These are phyloP conservation scores for Diaporthe ampelina DNA, from an alignment of 2,329 filamentous ascomycete species.

Conservation along the genomic window DNA sequence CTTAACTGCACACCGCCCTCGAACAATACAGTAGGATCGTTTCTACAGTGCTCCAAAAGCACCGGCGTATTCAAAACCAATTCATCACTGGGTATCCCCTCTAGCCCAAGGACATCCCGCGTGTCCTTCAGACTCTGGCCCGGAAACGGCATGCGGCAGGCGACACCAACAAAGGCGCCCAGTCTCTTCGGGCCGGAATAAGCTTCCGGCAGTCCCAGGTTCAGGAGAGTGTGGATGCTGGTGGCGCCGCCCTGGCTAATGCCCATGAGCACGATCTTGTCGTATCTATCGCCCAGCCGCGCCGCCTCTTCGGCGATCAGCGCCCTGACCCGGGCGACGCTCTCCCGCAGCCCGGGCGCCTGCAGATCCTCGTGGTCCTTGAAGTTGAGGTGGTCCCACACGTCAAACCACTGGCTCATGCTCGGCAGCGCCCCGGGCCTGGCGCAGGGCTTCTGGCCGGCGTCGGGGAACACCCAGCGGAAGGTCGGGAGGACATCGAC, in stretches of 20 bases:
- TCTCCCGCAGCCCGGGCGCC: constrained; percentile 55
- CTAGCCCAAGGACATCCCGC: constrained; percentile 50
- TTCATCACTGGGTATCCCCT: constrained; percentile 46
- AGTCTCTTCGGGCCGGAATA: constrained; percentile 40
- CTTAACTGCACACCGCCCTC: constrained; percentile 52
- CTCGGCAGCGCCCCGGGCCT: constrained; percentile 45
- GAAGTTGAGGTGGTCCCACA: constrained; percentile 59
- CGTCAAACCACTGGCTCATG: constrained; percentile 65
- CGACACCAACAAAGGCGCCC: constrained; percentile 56
- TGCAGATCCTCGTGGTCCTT: constrained; percentile 59
- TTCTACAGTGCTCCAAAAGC: constrained; percentile 60
- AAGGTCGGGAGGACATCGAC: constrained; percentile 58
- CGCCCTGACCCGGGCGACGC: constrained; percentile 50
- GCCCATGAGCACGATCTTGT: constrained; percentile 58
- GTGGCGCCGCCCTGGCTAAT: constrained; percentile 63
- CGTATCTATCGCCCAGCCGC: constrained; percentile 53
- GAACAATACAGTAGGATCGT: constrained; percentile 59
- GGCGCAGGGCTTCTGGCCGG: constrained; percentile 46
- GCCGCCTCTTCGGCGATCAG: constrained; percentile 54
- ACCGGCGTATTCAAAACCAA: constrained; percentile 59
- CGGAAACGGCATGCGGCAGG: constrained; percentile 43
- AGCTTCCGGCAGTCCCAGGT: constrained; percentile 47
- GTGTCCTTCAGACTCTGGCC: constrained; percentile 44
- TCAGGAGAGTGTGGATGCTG: constrained; percentile 54
- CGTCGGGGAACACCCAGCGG: constrained; percentile 62